Evolutionary conservation across 2,329 filamentous ascomycete genomes (phyloP), one percentile per base, ranked within the genome.

Genomic region (Cytospora piceae): DNA sequence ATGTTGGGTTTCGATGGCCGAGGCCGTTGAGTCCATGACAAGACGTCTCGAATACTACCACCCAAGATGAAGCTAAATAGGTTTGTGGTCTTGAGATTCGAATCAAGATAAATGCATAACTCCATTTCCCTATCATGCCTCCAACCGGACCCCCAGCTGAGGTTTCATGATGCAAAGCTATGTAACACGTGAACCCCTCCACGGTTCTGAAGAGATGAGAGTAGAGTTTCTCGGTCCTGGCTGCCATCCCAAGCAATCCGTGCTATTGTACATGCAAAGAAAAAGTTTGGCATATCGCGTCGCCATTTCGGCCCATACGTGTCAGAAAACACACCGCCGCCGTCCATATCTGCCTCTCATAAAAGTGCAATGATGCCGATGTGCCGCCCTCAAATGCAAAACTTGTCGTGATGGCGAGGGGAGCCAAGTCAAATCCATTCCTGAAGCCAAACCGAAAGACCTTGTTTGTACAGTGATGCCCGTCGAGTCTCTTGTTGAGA

Each of bases 161-260:
- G 61, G 61, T 22, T 20, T 63, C 46, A 46, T 57, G 39, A 52
- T 52, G 53, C 53, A 63, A 57, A 56, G 31, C 27, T 63, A 63
- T 63, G 61, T 39, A 31, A 63, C 61, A 57, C 53, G 61, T 51
- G 61, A 63, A 52, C 39, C 54, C 22, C 56, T 51, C 56, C 61
- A 46, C 22, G 46, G 61, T 46, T 46, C 11, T 52, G 42, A 46
- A 57, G 53, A 63, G 61, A 52, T 57, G 61, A 57, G 53, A 57
- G 42, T 63, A 55, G 37, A 29, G 24, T 34, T 53, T 42, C 61
- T 63, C 37, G 46, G 54, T 57, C 17, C 42, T 39, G 61, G 34
- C 52, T 55, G 49, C 58, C 14, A 31, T 46, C 29, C 61, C 55
- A 49, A 63, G 54, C 61, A 63, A 53, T 46, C 22, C 22, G 51